Evolutionary conservation across 768 basidiomycete species (phyloP).

Genomic region (Podaxis rugospora): DNA sequence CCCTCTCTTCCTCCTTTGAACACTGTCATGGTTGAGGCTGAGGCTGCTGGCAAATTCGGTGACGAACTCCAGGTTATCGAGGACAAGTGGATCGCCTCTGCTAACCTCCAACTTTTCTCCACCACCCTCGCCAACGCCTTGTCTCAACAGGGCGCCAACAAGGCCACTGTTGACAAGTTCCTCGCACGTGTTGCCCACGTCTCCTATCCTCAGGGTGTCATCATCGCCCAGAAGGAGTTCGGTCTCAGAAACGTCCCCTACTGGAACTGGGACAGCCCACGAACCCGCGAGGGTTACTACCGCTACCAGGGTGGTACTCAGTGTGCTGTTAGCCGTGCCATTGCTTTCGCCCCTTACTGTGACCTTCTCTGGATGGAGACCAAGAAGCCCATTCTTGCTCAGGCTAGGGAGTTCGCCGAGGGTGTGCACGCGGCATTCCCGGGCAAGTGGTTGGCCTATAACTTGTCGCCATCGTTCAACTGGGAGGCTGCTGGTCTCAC

Average conservation of each 20-base stretch:
- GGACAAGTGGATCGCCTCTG: conserved; percentile 78
- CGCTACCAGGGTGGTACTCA: conserved; percentile 96
- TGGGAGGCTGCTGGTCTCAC: conserved; percentile 93
- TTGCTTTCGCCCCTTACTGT: conserved; percentile 92
- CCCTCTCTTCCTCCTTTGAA: conserved; percentile 65
- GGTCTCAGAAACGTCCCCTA: conserved; percentile 70
- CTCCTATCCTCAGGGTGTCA: conserved; percentile 66
- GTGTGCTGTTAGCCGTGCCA: conserved; percentile 87
- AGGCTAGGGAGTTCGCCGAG: conserved; percentile 88
- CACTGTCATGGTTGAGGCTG: conserved; percentile 79
- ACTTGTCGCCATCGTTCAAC: conserved; percentile 90
- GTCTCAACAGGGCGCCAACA: conserved; percentile 49
- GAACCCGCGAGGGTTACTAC: conserved; percentile 96
- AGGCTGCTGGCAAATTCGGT: conserved; percentile 74
- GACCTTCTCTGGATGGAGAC: conserved; percentile 97
- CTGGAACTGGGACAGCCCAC: conserved; percentile 94
- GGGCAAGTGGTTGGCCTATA: conserved; percentile 95
- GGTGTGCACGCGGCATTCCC: conserved; percentile 83
- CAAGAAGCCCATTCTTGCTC: conserved; percentile 85
- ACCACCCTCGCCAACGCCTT: conserved; percentile 66
- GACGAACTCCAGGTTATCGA: conserved; percentile 82
- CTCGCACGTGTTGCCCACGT: conserved; percentile 54
- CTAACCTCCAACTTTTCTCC: conserved; percentile 78
- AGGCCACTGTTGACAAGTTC: conserved; percentile 56
- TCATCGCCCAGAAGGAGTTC: conserved; percentile 76